Base-by-base conservation (phyloP, 768 basidiomycete genomes). In the Podaxis sp. region DNA sequence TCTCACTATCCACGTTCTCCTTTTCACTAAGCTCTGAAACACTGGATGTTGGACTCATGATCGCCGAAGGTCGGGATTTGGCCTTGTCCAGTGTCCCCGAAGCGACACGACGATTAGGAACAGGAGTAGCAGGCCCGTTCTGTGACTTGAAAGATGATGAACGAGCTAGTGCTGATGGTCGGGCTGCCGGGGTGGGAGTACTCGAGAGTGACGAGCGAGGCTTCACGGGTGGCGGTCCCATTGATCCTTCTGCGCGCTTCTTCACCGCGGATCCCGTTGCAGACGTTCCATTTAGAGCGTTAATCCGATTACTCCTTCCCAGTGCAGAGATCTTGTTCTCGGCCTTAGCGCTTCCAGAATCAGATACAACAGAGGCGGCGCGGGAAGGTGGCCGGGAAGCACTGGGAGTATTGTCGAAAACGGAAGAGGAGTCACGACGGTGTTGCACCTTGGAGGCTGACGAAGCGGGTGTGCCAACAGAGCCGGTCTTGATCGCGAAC, bases 281-380 rank as follows among this genome's bases (percentile, higher is more conserved):
- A 9, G 76, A 67, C 4, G 71, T 59, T 9, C 74, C 62, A 46
- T 65, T 68, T 27, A 69, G 49, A 1, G 63, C 47, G 63, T 64
- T 87, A 9, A 77, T 67, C 4, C 87, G 84, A 36, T 70, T 70
- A 65, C 85, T 87, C 71, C 78, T 83, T 25, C 78, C 78, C 4
- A 87, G 74, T 9, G 85, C 78, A 8, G 73, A 56, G 37, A 74
- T 58, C 46, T 70, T 59, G 4, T 73, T 70, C n/a, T 82, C 79
- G 37, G 65, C 66, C 63, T 76, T 78, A 53, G 66, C 67, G 29
- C 71, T 69, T 25, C 78, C 77, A 50, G 76, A 80, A 50, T 87
- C 83, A 9, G 87, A 87, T 33, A 83, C 70, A 0, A 77, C 80
- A 3, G 87, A 89, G 0, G 85, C 72, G 0, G 87, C 86, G 15